Percentiles rank a stretch among this genome's conserved stretches.
phyloP scores from a whole-genome alignment of 371 early-diverging fungal genomes.

The Phascolomyces articulosus region DNA sequence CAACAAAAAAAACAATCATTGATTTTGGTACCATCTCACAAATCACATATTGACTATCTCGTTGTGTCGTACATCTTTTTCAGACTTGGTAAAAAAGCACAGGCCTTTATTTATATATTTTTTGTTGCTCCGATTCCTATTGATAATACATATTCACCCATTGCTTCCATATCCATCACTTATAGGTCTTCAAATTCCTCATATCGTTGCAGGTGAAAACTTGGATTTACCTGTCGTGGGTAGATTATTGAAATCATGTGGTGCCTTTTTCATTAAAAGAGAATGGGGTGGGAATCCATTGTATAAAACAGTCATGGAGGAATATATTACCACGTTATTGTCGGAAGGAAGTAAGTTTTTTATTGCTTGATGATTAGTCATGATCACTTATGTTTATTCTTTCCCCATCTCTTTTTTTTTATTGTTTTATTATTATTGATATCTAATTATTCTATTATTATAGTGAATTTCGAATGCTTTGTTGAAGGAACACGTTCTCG shows the following conservation, averaged over 20 bases:
- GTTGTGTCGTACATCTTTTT: slow-evolving; percentile 84
- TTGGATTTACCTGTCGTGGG: slow-evolving; percentile 84
- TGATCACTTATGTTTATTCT: not conserved
- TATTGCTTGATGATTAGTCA: not conserved
- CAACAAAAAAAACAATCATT: slow-evolving; percentile 75
- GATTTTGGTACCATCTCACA: slow-evolving; percentile 85
- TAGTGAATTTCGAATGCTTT: slow-evolving; percentile 84
- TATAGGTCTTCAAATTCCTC: slow-evolving; percentile 78
- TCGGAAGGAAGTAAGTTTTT: slow-evolving; percentile 46
- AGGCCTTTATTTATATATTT: too few species aligned
- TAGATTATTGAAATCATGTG: slow-evolving; percentile 64
- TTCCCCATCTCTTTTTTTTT: not conserved
- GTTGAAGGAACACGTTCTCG: slow-evolving; percentile 88
- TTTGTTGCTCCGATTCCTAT: too few species aligned
- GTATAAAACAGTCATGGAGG: slow-evolving; percentile 73
- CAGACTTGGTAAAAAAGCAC: slow-evolving; percentile 58
- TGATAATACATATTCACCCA: too few species aligned
- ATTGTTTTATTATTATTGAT: not conserved
- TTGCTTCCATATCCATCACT: not conserved
- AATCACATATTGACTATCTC: slow-evolving; percentile 91
- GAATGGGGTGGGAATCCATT: slow-evolving; percentile 81
- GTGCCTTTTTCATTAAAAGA: slow-evolving; percentile 86
- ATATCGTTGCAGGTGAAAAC: slow-evolving; percentile 91
- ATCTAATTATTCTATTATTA: too few species aligned
- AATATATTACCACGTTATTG: slow-evolving; percentile 71